phyloP scores from a whole-genome alignment of 805 yeast species.

The Ogataea pilisensis region DNA sequence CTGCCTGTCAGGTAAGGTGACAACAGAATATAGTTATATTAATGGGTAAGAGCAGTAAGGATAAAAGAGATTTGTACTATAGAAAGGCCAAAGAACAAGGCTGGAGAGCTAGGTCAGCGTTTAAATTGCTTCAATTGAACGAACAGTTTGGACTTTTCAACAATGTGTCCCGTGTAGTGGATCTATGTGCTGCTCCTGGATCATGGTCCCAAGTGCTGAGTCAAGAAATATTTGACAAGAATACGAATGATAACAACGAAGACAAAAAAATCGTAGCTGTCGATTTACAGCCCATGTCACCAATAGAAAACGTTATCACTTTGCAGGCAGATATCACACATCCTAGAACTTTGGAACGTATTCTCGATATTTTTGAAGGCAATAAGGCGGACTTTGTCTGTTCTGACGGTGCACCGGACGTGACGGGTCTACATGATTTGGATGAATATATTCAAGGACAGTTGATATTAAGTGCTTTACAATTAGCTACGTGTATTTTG shows the following conservation, averaged over 20 bases:
- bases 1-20: too few species aligned
- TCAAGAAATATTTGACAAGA: conserved; percentile 47
- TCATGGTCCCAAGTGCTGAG: conserved; percentile 97
- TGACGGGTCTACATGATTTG: conserved; percentile 92
- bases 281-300: conserved; percentile 96
- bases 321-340: conserved; percentile 97
- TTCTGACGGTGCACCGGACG: conserved; percentile 98
- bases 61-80: conserved; percentile 87
- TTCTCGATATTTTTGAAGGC: conserved; percentile 80
- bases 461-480: conserved; percentile 84
- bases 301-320: conserved; percentile 85
- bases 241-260: conserved; percentile 21
- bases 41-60: conserved; percentile 97
- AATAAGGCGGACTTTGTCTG: conserved; percentile 93
- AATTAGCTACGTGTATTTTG: conserved; percentile 82
- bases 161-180: conserved; percentile 80
- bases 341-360: conserved; percentile 77
- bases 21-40: too few species aligned
- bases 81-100: conserved; percentile 97
- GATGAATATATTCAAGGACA: conserved; percentile 98
- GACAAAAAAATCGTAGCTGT: conserved; percentile 75
- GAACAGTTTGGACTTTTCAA: conserved; percentile 83
- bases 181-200: conserved; percentile 97
- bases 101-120: conserved; percentile 96
- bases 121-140: conserved; percentile 83